phyloP scores from a whole-genome alignment of 2,329 filamentous ascomycete genomes.

The Dactylonectria estremocensis region DNA sequence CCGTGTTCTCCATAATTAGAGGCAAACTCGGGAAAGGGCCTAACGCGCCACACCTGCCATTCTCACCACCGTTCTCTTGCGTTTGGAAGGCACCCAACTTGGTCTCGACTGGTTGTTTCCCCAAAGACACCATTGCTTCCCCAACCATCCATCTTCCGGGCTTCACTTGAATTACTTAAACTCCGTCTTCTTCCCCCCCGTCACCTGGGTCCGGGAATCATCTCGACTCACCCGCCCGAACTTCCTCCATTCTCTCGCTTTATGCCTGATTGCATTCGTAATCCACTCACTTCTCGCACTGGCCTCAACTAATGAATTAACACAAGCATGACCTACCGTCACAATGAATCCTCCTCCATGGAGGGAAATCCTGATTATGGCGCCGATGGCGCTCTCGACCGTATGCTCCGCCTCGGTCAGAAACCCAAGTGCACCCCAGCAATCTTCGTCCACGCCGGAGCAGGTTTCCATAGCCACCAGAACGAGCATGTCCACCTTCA shows the following conservation, averaged over 20 bases:
- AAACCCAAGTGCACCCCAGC: slow-evolving; percentile 68
- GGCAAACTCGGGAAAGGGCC: background rate
- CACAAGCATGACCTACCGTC: slow-evolving; percentile 51
- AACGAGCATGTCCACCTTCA: slow-evolving; percentile 89
- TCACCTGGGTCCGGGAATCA: slow-evolving; percentile 21
- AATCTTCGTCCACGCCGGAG: slow-evolving; percentile 96
- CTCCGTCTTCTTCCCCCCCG: slow-evolving; percentile 5
- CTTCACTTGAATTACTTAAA: slow-evolving; percentile 1
- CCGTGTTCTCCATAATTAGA: too few species aligned
- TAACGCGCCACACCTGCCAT: background rate
- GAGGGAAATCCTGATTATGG: slow-evolving; percentile 63
- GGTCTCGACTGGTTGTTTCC: slow-evolving; percentile 20
- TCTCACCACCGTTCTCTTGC: background rate
- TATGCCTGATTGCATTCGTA: slow-evolving; percentile 12
- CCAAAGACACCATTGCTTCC: background rate
- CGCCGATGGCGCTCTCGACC: slow-evolving; percentile 60
- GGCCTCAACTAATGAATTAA: slow-evolving; percentile 42
- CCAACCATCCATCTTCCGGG: background rate
- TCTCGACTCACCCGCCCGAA: slow-evolving; percentile 18
- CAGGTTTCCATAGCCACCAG: slow-evolving; percentile 90
- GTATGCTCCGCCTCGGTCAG: slow-evolving; percentile 54
- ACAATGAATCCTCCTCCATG: slow-evolving; percentile 57
- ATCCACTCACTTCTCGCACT: background rate
- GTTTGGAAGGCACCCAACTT: slow-evolving; percentile 14
- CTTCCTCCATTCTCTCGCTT: slow-evolving; percentile 10